These are phyloP conservation scores for Dillenia turbinata DNA, from an alignment of 164 flowering plant genomes.

Conservation along the genomic window DNA sequence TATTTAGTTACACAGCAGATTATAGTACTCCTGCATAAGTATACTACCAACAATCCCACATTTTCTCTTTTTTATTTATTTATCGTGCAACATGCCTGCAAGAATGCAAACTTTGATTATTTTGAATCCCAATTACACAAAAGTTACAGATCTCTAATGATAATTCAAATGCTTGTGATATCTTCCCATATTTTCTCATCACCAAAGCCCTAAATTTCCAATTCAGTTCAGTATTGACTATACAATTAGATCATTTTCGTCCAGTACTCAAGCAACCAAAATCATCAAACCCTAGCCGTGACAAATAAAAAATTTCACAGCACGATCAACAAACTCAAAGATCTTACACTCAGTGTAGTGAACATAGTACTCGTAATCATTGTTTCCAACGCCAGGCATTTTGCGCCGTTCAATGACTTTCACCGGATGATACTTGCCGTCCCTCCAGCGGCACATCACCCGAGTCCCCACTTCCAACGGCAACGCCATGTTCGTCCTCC, in stretches of 20 bases:
- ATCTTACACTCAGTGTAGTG: slow-evolving; percentile 92
- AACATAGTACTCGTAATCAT: slow-evolving; percentile 90
- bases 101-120: neutral
- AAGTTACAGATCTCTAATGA: neutral
- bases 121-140: neutral
- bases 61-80: too few relatives aligned
- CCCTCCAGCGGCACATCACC: slow-evolving; percentile 97
- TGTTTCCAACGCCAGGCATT: slow-evolving; percentile 26
- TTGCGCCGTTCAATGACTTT: slow-evolving; percentile 91
- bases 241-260: too few relatives aligned
- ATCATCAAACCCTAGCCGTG: slow-evolving; percentile 16
- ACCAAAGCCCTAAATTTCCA: neutral
- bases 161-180: slow-evolving; percentile 13
- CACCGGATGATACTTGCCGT: slow-evolving; percentile 81
- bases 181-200: neutral
- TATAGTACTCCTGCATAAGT: too few relatives aligned
- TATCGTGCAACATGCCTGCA: too few relatives aligned
- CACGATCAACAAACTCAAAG: neutral
- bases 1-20: too few relatives aligned
- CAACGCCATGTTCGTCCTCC: slow-evolving; percentile 30
- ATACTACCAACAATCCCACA: too few relatives aligned
- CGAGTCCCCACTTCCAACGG: slow-evolving; percentile 93
- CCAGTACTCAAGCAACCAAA: neutral
- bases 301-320: slow-evolving; percentile 1
- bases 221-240: neutral